These are phyloP conservation scores for Bonnemaisonia californica DNA, from an alignment of 31 red algal species.

Conservation along the genomic window DNA sequence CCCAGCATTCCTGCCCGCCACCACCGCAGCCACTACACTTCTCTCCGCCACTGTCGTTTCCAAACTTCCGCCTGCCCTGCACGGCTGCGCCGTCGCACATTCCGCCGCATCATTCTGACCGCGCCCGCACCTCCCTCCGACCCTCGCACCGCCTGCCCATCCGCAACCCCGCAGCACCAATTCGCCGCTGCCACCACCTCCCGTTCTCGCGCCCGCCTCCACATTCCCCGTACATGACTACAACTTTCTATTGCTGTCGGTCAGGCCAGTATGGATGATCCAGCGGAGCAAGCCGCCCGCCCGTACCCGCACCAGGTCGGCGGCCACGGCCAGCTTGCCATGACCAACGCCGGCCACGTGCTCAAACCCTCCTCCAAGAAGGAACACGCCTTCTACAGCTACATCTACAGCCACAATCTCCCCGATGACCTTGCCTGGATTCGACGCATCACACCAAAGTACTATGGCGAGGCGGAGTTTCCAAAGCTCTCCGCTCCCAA, in stretches of 20 bases:
- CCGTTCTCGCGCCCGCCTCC: no score
- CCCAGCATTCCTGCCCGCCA: no score
- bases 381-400: constrained; percentile 85
- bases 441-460: constrained; percentile 65
- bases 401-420: constrained; percentile 57
- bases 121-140: no score
- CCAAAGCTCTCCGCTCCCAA: not conserved
- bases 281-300: not conserved
- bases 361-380: constrained; percentile 75
- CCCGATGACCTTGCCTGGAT: constrained; percentile 63
- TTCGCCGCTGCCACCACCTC: no score
- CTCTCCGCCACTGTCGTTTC: no score
- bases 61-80: no score
- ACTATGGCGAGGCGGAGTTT: constrained; percentile 47
- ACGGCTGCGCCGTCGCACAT: no score
- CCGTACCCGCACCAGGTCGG: constrained; percentile 96
- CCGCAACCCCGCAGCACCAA: no score
- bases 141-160: no score
- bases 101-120: no score
- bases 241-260: not conserved
- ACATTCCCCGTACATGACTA: constrained; percentile 2
- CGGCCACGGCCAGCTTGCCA: constrained; percentile 78
- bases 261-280: not conserved
- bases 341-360: constrained; percentile 39
- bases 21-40: no score